phyloP scores from a whole-genome alignment of 176 grass and related monocot species.

The Oryza australiensis region DNA sequence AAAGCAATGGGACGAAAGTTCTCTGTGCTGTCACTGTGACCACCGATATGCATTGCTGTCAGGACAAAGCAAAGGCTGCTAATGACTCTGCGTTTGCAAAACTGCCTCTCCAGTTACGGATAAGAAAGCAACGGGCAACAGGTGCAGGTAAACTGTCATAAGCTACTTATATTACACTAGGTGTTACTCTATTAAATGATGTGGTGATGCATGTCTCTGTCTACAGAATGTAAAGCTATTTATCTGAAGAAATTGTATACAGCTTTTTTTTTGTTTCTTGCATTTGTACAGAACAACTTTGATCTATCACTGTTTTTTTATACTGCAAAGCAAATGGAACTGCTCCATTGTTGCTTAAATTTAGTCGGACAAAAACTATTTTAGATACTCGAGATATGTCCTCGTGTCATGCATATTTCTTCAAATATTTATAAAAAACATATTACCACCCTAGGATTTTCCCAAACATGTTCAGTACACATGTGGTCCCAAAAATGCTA shows the following conservation, averaged over 20 bases:
- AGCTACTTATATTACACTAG: neutral
- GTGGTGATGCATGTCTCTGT: neutral
- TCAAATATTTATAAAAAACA: no score
- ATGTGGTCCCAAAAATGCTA: neutral
- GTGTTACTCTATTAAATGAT: neutral
- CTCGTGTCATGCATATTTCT: neutral
- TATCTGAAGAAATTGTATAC: neutral
- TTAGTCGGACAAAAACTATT: no score
- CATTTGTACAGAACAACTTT: neutral
- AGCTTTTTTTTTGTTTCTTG: neutral
- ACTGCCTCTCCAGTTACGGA: neutral
- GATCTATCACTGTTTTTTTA: neutral
- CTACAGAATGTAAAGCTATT: neutral
- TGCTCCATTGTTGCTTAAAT: neutral
- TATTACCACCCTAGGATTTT: neutral
- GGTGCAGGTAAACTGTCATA: neutral
- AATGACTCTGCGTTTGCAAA: neutral
- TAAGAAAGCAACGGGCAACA: neutral
- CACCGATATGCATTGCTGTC: neutral
- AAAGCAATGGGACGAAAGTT: conserved; percentile 1
- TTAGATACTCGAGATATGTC: no score
- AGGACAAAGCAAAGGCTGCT: neutral
- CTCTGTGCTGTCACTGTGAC: neutral
- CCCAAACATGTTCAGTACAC: neutral
- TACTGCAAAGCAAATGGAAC: neutral